phyloP scores from a whole-genome alignment of 805 yeast species.

The Cyberlindnera xishuangbannaensis region DNA sequence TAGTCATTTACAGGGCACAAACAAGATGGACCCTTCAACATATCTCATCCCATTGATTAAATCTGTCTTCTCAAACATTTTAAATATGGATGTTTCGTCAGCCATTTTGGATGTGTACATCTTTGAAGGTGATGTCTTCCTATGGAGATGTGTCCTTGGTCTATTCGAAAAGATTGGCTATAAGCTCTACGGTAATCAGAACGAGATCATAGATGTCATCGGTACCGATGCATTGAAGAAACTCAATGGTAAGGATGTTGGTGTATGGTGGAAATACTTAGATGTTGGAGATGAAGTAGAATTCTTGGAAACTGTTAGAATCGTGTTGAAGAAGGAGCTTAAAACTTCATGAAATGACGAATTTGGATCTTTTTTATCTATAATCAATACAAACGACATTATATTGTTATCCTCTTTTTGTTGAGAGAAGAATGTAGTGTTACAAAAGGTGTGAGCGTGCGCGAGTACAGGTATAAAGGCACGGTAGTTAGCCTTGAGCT shows the following conservation, averaged over 20 bases:
- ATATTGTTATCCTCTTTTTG: too few species aligned
- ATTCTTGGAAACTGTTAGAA: conserved; percentile 38
- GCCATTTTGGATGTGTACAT: conserved; percentile 53
- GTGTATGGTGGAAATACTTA: conserved; percentile 28
- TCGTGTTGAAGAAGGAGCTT: conserved; percentile 28
- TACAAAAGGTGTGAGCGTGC: too few species aligned
- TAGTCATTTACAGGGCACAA: conserved; percentile 40
- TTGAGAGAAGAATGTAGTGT: too few species aligned
- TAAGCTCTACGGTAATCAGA: conserved; percentile 44
- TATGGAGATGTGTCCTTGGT: conserved; percentile 49
- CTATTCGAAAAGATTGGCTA: conserved; percentile 42
- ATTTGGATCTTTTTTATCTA: neutral
- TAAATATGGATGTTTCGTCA: conserved; percentile 41
- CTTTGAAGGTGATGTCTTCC: conserved; percentile 55
- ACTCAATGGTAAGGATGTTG: conserved; percentile 18
- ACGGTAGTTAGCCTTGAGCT: conserved; percentile 11
- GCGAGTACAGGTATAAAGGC: too few species aligned
- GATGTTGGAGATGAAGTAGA: conserved; percentile 47
- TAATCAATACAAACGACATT: too few species aligned
- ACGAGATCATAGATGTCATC: conserved; percentile 39
- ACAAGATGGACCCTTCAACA: conserved; percentile 35
- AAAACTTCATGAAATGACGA: neutral
- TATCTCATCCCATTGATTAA: conserved; percentile 40
- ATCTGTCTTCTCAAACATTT: conserved; percentile 39
- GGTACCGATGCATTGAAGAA: conserved; percentile 29